A percentile compares a stretch with the other conserved stretches of the same genome.
These are phyloP conservation scores for Phlyctochytrium planicorne DNA, from an alignment of 192 early-diverging fungal genomes.

Conservation along the genomic window DNA sequence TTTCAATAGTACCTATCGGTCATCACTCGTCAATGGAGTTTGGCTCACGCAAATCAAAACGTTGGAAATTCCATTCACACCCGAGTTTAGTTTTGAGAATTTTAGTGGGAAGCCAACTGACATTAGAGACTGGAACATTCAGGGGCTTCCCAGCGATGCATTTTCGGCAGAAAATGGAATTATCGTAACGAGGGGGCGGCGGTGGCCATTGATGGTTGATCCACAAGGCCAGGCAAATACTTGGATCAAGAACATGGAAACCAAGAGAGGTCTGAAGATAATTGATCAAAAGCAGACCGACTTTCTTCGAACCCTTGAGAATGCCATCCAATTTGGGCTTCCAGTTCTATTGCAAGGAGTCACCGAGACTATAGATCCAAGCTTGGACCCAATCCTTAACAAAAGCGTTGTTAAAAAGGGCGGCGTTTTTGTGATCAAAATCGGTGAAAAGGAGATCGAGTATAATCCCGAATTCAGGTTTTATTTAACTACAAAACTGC, in stretches of 20 bases:
- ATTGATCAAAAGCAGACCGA: conserved; percentile 59
- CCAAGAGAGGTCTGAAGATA: conserved; percentile 53
- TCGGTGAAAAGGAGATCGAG: conserved; percentile 63
- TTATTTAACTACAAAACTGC: conserved; percentile 61
- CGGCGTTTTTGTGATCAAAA: conserved; percentile 48
- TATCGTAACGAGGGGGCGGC: conserved; percentile 53
- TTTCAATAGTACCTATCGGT: conserved; percentile 59
- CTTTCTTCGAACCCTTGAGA: conserved; percentile 57
- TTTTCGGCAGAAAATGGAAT: conserved; percentile 65
- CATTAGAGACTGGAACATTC: conserved; percentile 63
- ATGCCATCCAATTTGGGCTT: conserved; percentile 56
- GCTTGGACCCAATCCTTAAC: conserved; percentile 58
- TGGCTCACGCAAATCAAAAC: conserved; percentile 61
- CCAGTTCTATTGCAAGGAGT: conserved; percentile 60
- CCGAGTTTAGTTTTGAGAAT: conserved; percentile 51
- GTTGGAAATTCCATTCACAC: conserved; percentile 54
- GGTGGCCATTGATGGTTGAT: conserved; percentile 64
- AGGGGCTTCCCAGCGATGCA: conserved; percentile 58
- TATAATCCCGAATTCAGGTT: conserved; percentile 63
- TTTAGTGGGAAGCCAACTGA: conserved; percentile 61
- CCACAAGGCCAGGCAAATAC: conserved; percentile 63
- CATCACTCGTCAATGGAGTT: conserved; percentile 38
- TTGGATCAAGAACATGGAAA: conserved; percentile 66
- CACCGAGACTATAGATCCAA: conserved; percentile 53
- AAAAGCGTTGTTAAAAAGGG: conserved; percentile 61